A percentile compares a stretch with the other conserved stretches of the same genome.
phyloP scores from a whole-genome alignment of 306 rosid species.

The Vigna mungo region DNA sequence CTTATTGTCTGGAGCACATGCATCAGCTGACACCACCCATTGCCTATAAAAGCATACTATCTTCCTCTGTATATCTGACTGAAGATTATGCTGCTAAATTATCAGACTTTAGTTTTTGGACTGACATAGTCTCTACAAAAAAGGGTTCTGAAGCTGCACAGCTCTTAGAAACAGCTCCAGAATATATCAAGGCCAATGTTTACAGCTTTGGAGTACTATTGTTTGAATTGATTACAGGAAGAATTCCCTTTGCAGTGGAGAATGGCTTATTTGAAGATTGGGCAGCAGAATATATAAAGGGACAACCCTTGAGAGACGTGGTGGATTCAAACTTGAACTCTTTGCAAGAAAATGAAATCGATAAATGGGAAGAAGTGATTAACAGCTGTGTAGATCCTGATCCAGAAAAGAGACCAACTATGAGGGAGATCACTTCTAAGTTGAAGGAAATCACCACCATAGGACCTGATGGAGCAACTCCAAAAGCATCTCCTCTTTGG shows the following conservation, averaged over 20 bases:
- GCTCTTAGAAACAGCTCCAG: constrained; percentile 50
- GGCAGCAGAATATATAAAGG: constrained; percentile 72
- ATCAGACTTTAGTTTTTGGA: constrained; percentile 80
- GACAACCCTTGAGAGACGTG: constrained; percentile 60
- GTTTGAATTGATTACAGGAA: constrained; percentile 83
- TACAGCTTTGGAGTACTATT: constrained; percentile 78
- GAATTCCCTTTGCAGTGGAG: constrained; percentile 62
- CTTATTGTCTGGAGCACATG: constrained; percentile 86
- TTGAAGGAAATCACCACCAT: constrained; percentile 72
- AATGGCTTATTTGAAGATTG: constrained; percentile 60
- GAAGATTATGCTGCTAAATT: constrained; percentile 93
- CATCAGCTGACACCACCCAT: constrained; percentile 79
- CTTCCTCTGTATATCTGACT: constrained; percentile 79
- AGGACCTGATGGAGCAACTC: constrained; percentile 81
- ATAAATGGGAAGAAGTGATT: constrained; percentile 60
- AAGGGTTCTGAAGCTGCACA: constrained; percentile 47
- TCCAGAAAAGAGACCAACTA: constrained; percentile 63
- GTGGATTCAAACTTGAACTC: constrained; percentile 72
- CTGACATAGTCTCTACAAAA: constrained; percentile 54
- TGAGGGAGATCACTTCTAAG: constrained; percentile 63
- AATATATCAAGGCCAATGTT: constrained; percentile 61
- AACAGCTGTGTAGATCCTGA: constrained; percentile 62
- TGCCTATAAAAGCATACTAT: constrained; percentile 59
- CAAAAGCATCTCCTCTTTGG: constrained; percentile 90
- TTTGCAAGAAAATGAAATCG: constrained; percentile 59